Evolutionary conservation across 257 asterid species (phyloP).

Genomic region (Scutellaria barbata): DNA sequence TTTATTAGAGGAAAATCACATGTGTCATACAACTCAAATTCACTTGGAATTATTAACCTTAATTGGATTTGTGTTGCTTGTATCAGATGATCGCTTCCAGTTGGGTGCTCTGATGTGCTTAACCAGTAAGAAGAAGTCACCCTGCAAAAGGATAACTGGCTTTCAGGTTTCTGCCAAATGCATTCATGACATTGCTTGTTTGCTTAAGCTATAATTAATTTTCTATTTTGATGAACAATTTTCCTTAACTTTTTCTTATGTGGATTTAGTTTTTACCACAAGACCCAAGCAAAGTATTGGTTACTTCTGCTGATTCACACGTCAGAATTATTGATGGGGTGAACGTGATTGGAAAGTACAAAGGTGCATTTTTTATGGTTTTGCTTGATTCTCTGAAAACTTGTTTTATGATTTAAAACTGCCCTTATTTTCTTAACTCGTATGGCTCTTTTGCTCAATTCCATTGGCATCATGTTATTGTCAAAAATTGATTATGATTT

Average conservation of each 20-base stretch:
- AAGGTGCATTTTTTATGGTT: constrained; percentile 48
- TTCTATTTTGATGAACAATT: constrained; percentile 1
- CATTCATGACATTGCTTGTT: constrained; percentile 23
- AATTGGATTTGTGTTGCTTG: constrained; percentile 28
- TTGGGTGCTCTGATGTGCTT: constrained; percentile 70
- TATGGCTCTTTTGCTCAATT: too few relatives aligned
- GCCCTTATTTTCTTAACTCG: neutral
- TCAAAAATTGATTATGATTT: neutral
- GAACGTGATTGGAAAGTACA: constrained; percentile 74
- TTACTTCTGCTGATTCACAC: constrained; percentile 84
- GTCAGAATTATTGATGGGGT: constrained; percentile 70
- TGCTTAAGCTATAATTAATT: constrained; percentile 19
- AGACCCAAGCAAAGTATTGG: constrained; percentile 79
- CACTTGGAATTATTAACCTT: constrained; percentile 2
- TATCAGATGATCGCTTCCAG: constrained; percentile 64
- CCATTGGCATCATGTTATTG: neutral
- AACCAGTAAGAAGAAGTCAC: constrained; percentile 74
- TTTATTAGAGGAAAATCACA: neutral
- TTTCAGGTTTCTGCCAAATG: constrained; percentile 74
- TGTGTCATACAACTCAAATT: neutral
- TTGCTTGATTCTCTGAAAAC: neutral
- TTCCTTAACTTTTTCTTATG: neutral
- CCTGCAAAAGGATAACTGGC: constrained; percentile 79
- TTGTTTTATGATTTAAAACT: neutral
- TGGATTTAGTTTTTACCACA: constrained; percentile 75